Conservation (phyloP, 2,329 filamentous ascomycete species). For the Delphinella strobiligena region DNA sequence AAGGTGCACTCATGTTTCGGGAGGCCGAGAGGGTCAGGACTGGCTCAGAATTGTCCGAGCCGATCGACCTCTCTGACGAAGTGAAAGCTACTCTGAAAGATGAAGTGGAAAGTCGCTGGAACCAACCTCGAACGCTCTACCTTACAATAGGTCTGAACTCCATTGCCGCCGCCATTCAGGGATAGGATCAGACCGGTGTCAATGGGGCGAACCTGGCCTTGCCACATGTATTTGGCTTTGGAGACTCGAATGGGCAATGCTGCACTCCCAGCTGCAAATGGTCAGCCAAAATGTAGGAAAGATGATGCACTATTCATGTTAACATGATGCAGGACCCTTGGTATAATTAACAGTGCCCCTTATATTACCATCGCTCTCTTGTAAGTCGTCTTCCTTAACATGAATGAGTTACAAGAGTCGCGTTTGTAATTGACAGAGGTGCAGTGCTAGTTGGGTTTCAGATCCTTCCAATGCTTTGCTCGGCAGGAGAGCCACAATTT, state of each 20-base stretch:
- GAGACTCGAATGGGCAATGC: no score
- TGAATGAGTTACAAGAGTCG: no score
- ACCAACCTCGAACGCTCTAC: slow-evolving; percentile 36
- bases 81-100: slow-evolving; percentile 32
- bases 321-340: slow-evolving; percentile 40
- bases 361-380: slow-evolving; percentile 32
- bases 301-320: no score
- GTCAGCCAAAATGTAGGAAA: no score
- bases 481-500: slow-evolving; percentile 24
- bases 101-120: slow-evolving; percentile 38
- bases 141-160: slow-evolving; percentile 42
- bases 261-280: no score
- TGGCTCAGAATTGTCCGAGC: no score
- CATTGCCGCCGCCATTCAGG: slow-evolving; percentile 40
- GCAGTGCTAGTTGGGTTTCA: slow-evolving; percentile 15
- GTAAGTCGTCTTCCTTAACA: no score
- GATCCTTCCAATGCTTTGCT: slow-evolving; percentile 18
- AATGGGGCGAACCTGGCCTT: slow-evolving; percentile 43
- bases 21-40: no score
- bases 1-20: no score
- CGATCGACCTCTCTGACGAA: no score
- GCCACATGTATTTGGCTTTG: slow-evolving; percentile 25
- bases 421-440: no score
- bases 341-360: slow-evolving; percentile 50
- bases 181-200: slow-evolving; percentile 42